phyloP scores from a whole-genome alignment of 345 rosid species.

The Populus davidiana region DNA sequence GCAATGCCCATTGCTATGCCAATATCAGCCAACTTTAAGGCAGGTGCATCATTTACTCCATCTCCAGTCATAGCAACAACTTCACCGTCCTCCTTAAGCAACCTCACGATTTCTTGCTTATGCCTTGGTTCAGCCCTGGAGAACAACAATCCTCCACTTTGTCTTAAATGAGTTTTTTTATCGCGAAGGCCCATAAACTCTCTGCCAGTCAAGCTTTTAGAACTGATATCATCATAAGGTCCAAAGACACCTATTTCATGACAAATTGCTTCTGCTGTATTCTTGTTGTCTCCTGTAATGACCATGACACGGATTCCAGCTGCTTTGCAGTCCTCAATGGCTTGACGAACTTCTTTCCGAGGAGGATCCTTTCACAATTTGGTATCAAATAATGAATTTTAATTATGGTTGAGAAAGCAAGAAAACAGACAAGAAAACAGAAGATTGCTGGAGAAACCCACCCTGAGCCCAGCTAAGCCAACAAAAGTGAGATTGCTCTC shows the following conservation, averaged over 20 bases:
- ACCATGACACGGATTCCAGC: conserved; percentile 99
- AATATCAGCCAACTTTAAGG: conserved; percentile 92
- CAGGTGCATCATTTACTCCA: conserved; percentile 98
- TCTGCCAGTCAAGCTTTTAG: conserved; percentile 77
- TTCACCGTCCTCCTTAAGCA: conserved; percentile 97
- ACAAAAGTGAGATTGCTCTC: conserved; percentile 74
- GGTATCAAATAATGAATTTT: conserved; percentile 9
- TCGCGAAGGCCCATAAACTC: conserved; percentile 62
- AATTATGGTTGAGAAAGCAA: background rate
- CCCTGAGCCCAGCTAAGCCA: conserved; percentile 88
- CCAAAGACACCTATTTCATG: conserved; percentile 92
- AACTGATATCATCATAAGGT: conserved; percentile 52
- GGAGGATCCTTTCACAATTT: conserved; percentile 78
- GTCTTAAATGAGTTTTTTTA: conserved; percentile 58
- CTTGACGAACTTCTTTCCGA: conserved; percentile 87
- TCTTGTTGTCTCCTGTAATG: conserved; percentile 90
- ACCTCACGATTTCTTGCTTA: conserved; percentile 94
- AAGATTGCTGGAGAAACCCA: conserved; percentile 27
- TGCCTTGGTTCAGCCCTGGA: conserved; percentile 98
- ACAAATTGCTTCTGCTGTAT: conserved; percentile 96
- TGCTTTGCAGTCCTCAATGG: conserved; percentile 88
- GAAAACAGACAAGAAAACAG: background rate
- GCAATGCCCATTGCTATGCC: conserved; percentile 98
- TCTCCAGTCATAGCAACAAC: conserved; percentile 99
- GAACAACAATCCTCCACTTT: conserved; percentile 76